phyloP scores from a whole-genome alignment of 2,329 filamentous ascomycete genomes.

The Beauveria pseudobassiana region DNA sequence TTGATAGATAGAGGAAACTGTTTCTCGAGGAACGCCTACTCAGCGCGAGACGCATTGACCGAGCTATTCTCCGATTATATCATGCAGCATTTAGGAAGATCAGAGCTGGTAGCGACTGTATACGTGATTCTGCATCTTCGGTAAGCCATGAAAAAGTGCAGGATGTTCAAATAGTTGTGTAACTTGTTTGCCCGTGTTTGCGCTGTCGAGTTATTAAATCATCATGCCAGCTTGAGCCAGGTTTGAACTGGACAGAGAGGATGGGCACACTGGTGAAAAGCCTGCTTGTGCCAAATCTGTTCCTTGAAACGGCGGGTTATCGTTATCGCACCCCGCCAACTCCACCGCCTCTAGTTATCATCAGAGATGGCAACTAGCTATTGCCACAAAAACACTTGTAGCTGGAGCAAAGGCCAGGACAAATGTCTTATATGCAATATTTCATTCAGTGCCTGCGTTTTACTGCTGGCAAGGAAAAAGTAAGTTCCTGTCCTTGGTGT shows the following conservation, averaged over 20 bases:
- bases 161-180: no score
- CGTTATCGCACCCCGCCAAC: slow-evolving; percentile 31
- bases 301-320: slow-evolving; percentile 24
- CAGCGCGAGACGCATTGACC: no score
- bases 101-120: not conserved
- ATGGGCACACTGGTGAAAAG: not conserved
- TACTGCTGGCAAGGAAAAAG: not conserved
- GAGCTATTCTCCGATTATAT: no score
- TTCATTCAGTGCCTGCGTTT: not conserved
- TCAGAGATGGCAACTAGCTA: no score
- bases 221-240: not conserved
- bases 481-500: not conserved
- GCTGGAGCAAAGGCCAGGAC: no score
- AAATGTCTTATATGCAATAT: not conserved
- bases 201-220: not conserved
- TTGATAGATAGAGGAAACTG: no score
- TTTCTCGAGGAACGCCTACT: no score
- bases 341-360: not conserved
- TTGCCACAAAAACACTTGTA: not conserved
- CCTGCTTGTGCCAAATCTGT: not conserved
- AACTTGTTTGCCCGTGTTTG: not conserved
- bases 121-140: not conserved
- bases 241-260: not conserved
- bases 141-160: not conserved
- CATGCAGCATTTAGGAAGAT: no score